Conservation (phyloP, 2,329 filamentous ascomycete species). For the Endothia cerciana region DNA sequence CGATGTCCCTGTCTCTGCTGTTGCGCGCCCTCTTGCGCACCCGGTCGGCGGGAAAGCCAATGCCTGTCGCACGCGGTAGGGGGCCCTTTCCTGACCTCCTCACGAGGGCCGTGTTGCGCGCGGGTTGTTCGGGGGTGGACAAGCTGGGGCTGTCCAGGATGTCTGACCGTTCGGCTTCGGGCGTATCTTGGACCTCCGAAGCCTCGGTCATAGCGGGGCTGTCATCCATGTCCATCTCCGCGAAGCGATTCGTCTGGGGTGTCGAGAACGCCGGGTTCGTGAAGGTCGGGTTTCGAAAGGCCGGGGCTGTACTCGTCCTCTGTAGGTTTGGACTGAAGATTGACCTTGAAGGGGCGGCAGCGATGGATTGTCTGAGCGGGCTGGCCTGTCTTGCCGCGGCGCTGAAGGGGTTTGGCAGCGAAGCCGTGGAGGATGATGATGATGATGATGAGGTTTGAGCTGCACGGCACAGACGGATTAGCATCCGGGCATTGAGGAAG, state of each 20-base stretch:
- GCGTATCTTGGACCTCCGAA: constrained; percentile 58
- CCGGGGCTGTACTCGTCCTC: constrained; percentile 49
- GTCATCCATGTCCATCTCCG: constrained; percentile 62
- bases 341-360: constrained; percentile 46
- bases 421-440: background rate
- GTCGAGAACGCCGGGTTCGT: constrained; percentile 47
- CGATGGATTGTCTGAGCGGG: constrained; percentile 38
- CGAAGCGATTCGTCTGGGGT: constrained; percentile 57
- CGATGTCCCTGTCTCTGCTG: constrained; percentile 55
- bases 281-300: constrained; percentile 67
- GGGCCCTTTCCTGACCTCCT: constrained; percentile 66
- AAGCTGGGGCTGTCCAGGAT: constrained; percentile 15
- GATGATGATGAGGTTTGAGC: background rate
- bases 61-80: constrained; percentile 54
- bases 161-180: constrained; percentile 52
- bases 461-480: background rate
- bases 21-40: constrained; percentile 60
- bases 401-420: constrained; percentile 41
- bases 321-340: constrained; percentile 51
- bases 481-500: background rate
- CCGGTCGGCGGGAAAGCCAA: constrained; percentile 46
- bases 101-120: constrained; percentile 29
- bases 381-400: constrained; percentile 35
- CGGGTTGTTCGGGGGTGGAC: constrained; percentile 37
- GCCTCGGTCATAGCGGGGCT: constrained; percentile 58